Percentiles rank a stretch among this genome's conserved stretches.
Conservation (phyloP, 2,329 filamentous ascomycete genomes). For the Stylonectria norvegica region DNA sequence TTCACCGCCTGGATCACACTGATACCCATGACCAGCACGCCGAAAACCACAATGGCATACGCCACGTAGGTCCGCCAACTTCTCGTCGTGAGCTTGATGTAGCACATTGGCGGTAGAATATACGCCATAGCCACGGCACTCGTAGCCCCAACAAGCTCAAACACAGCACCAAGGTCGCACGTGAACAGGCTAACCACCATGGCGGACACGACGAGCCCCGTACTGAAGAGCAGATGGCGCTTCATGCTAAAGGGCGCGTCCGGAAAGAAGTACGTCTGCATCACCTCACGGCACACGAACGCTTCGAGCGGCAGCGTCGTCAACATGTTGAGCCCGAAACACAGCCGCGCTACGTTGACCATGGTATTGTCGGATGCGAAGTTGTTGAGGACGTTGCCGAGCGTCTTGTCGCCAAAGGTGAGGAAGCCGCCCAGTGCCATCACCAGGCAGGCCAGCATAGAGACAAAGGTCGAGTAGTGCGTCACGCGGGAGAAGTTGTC, state of each 20-base stretch:
- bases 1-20: conserved; percentile 69
- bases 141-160: conserved; percentile 93
- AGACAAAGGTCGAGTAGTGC: conserved; percentile 87
- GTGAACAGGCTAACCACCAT: conserved; percentile 78
- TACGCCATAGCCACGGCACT: conserved; percentile 93
- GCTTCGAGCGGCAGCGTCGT: conserved; percentile 94
- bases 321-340: conserved; percentile 98
- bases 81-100: conserved; percentile 82
- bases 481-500: conserved; percentile 93
- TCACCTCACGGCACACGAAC: conserved; percentile 95
- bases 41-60: conserved; percentile 72
- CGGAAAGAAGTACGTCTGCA: conserved; percentile 77
- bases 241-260: conserved; percentile 74
- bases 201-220: conserved; percentile 73
- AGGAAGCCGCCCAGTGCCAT: conserved; percentile 90
- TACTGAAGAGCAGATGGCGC: conserved; percentile 83
- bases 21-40: conserved; percentile 74
- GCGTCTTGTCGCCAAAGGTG: conserved; percentile 85
- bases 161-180: conserved; percentile 90
- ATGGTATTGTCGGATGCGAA: conserved; percentile 86
- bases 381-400: conserved; percentile 97
- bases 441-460: conserved; percentile 83
- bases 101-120: conserved; percentile 91
- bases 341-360: conserved; percentile 91
- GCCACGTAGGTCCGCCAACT: conserved; percentile 72